A percentile compares a stretch with the other conserved stretches of the same genome.
Conservation (phyloP, 2,329 filamentous ascomycete genomes). For the Cryphonectria naterciae region DNA sequence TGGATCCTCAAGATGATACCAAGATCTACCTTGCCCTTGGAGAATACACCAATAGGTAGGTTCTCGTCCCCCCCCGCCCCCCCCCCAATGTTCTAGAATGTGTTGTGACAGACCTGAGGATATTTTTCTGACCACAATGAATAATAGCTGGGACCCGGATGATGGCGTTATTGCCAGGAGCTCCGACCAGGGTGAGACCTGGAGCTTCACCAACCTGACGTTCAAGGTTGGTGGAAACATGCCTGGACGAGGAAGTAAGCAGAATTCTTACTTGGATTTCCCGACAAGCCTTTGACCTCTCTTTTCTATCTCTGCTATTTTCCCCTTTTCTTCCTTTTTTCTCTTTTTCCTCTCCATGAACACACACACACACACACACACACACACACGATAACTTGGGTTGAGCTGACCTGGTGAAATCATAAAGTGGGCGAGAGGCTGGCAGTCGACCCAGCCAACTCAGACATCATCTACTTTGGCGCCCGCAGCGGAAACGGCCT, state of each 20-base stretch:
- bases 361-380: too few species aligned
- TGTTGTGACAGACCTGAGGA: too few species aligned
- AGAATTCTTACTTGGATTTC: neutral
- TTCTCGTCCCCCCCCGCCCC: neutral
- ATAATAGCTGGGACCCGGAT: constrained; percentile 50
- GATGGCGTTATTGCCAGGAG: constrained; percentile 59
- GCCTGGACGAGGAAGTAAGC: constrained; percentile 56
- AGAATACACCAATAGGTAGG: constrained; percentile 60
- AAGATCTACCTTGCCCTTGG: constrained; percentile 59
- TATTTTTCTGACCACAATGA: too few species aligned
- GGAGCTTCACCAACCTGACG: constrained; percentile 51
- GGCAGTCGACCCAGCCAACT: constrained; percentile 60
- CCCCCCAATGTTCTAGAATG: too few species aligned
- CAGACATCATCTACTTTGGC: constrained; percentile 61
- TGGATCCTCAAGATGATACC: constrained; percentile 56
- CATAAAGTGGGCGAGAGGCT: constrained; percentile 55
- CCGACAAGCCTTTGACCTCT: neutral
- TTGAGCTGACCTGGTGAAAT: neutral
- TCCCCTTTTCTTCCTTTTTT: neutral
- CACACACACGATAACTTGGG: neutral
- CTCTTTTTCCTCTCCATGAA: too few species aligned
- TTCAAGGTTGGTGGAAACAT: constrained; percentile 68
- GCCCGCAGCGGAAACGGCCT: constrained; percentile 62
- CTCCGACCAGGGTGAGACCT: constrained; percentile 57
- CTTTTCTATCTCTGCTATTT: neutral